These are phyloP conservation scores for Stagonosporopsis cucurbitacearum DNA, from an alignment of 2,329 filamentous ascomycete genomes.

Conservation along the genomic window DNA sequence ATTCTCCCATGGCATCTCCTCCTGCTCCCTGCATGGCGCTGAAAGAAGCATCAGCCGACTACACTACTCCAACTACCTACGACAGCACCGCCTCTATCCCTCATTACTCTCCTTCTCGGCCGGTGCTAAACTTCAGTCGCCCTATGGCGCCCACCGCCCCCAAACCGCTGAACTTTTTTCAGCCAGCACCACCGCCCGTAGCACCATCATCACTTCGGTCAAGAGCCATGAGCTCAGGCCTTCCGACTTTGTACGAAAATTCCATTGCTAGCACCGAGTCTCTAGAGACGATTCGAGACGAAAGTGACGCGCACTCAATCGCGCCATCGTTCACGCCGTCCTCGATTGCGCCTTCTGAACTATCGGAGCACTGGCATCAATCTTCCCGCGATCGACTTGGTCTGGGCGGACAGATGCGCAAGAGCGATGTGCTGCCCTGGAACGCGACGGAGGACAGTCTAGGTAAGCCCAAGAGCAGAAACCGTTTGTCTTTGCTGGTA, in stretches of 20 bases:
- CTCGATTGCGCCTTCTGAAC: slow-evolving; percentile 44
- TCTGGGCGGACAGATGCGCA: slow-evolving; percentile 44
- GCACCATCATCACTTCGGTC: slow-evolving; percentile 22
- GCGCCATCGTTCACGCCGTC: slow-evolving; percentile 31
- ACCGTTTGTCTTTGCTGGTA: slow-evolving; percentile 36
- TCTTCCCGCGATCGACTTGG: slow-evolving; percentile 47
- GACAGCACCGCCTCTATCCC: slow-evolving; percentile 15
- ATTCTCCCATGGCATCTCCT: slow-evolving; percentile 16
- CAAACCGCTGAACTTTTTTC: slow-evolving; percentile 7
- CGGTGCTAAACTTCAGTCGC: slow-evolving; percentile 35
- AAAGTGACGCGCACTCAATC: slow-evolving; percentile 33
- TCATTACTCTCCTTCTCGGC: slow-evolving; percentile 26
- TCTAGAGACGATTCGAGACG: slow-evolving; percentile 19
- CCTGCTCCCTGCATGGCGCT: neutral
- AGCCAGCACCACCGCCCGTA: slow-evolving; percentile 18
- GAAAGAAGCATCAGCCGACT: slow-evolving; percentile 9
- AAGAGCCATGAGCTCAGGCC: slow-evolving; percentile 24
- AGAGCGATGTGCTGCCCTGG: slow-evolving; percentile 44
- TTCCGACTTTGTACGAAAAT: slow-evolving; percentile 44
- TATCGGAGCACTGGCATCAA: slow-evolving; percentile 46
- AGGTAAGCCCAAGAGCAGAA: slow-evolving; percentile 33
- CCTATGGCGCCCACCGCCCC: slow-evolving; percentile 19
- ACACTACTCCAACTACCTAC: slow-evolving; percentile 6
- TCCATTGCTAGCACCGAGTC: slow-evolving; percentile 38
- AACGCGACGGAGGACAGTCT: slow-evolving; percentile 22